Conservation (phyloP, 2,329 filamentous ascomycete species). For the Cryoendolithus antarcticus region DNA sequence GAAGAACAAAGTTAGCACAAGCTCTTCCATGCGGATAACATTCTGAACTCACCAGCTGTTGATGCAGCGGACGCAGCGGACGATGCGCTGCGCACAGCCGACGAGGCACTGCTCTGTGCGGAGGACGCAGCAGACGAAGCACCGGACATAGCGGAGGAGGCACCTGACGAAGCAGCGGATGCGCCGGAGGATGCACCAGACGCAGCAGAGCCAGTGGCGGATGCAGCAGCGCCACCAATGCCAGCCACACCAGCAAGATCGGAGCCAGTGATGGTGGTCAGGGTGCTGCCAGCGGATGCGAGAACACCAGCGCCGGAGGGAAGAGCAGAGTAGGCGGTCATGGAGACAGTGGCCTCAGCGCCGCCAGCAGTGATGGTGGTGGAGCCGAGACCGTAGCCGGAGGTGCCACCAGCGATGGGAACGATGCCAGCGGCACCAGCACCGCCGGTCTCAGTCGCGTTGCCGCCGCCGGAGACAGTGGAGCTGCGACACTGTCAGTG, state of each 20-base stretch:
- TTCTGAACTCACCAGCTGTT: conserved; percentile 2
- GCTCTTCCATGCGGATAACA: background rate
- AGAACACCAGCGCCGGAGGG: conserved; percentile 12
- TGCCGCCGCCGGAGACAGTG: conserved; percentile 2
- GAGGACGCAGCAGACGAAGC: conserved; percentile 7
- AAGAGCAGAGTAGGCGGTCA: conserved; percentile 11
- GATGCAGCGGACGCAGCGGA: conserved; percentile 7
- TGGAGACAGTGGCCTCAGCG: conserved; percentile 2
- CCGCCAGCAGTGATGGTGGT: conserved; percentile 10
- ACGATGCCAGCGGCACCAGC: conserved; percentile 6
- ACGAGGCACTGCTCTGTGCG: conserved; percentile 6
- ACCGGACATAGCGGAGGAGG: conserved; percentile 8
- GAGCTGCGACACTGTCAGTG: background rate
- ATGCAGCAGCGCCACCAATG: conserved; percentile 6
- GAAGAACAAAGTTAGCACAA: background rate
- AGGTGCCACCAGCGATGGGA: conserved; percentile 5
- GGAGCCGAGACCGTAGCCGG: conserved; percentile 8
- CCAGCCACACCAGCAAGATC: conserved; percentile 6
- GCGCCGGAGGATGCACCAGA: conserved; percentile 1
- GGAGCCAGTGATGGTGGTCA: conserved; percentile 11
- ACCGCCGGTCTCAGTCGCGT: conserved; percentile 4
- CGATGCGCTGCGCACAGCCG: background rate
- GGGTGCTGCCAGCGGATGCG: conserved; percentile 11
- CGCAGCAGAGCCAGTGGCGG: conserved; percentile 6
- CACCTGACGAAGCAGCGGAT: conserved; percentile 6